Percentiles rank a stretch among this genome's conserved stretches.
Evolutionary conservation across 1,284 basidiomycete genomes (phyloP).

Genomic region (Rhodotorula sp.): DNA sequence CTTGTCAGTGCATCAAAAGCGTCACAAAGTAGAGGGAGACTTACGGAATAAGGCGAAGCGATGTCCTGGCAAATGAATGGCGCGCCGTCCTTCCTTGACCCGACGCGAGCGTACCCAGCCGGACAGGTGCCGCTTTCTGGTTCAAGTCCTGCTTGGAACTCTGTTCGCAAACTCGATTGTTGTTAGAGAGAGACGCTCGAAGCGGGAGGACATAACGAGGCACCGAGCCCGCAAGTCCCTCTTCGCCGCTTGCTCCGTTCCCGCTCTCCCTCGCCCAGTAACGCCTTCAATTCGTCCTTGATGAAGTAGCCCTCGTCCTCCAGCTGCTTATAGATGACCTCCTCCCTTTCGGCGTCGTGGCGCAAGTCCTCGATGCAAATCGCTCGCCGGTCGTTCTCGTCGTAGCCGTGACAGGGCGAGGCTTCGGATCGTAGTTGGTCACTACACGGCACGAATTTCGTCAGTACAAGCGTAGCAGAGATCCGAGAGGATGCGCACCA

Average conservation of each 20-base stretch:
- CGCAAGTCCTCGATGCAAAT: conserved; percentile 30
- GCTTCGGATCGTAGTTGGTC: conserved; percentile 11
- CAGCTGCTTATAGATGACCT: background rate
- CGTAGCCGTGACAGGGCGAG: conserved; percentile 15
- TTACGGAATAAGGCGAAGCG: conserved; percentile 18
- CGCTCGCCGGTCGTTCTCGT: conserved; percentile 26
- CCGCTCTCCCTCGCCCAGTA: background rate
- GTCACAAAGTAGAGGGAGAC: background rate
- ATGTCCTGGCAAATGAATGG: conserved; percentile 26
- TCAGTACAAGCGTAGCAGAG: background rate
- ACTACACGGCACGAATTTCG: background rate
- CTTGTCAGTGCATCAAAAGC: background rate
- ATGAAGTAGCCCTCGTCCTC: too few relatives aligned
- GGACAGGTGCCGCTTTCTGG: background rate
- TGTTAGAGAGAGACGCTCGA: too few relatives aligned
- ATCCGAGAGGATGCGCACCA: conserved; percentile 6
- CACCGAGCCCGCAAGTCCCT: conserved; percentile 25
- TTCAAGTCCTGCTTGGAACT: conserved; percentile 11
- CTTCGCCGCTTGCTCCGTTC: conserved; percentile 6
- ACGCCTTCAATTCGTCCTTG: background rate
- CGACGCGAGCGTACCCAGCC: conserved; percentile 9
- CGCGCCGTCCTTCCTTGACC: background rate
- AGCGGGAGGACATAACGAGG: background rate
- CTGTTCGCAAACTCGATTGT: background rate
- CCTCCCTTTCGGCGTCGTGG: background rate